Evolutionary conservation across 768 basidiomycete species (phyloP).

Genomic region (Serendipita sp.): DNA sequence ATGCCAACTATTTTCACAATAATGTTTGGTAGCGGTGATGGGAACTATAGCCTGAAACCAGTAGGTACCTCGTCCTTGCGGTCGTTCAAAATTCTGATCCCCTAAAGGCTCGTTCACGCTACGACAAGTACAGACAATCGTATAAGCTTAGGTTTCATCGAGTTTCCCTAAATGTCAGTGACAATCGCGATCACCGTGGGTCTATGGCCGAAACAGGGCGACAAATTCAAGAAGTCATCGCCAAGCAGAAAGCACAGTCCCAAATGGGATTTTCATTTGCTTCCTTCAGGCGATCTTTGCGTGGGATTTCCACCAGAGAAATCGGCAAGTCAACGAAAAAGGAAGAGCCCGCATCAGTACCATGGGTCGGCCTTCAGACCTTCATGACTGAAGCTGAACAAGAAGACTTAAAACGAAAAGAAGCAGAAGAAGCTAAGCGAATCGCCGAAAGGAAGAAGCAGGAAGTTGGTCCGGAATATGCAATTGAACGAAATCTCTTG

Average conservation of each 20-base stretch:
- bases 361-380: conserved; percentile 26
- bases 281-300: background rate
- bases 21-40: conserved; percentile 62
- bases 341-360: background rate
- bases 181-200: conserved; percentile 60
- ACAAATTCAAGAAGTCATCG: conserved; percentile 38
- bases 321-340: background rate
- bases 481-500: conserved; percentile 66
- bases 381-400: conserved; percentile 18
- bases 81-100: background rate
- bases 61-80: conserved; percentile 22
- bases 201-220: conserved; percentile 53
- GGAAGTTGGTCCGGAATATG: conserved; percentile 44
- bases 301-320: background rate
- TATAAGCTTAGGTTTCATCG: conserved; percentile 55
- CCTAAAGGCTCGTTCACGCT: conserved; percentile 55
- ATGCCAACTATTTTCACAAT: conserved; percentile 69
- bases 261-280: background rate
- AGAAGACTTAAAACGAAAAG: conserved; percentile 8
- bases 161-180: conserved; percentile 45
- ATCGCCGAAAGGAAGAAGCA: conserved; percentile 5
- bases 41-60: conserved; percentile 62
- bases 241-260: conserved; percentile 18
- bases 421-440: background rate
- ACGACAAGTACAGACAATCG: conserved; percentile 71